Evolutionary conservation across 2,329 filamentous ascomycete species (phyloP).

Genomic region (Epichloe coenophiala): DNA sequence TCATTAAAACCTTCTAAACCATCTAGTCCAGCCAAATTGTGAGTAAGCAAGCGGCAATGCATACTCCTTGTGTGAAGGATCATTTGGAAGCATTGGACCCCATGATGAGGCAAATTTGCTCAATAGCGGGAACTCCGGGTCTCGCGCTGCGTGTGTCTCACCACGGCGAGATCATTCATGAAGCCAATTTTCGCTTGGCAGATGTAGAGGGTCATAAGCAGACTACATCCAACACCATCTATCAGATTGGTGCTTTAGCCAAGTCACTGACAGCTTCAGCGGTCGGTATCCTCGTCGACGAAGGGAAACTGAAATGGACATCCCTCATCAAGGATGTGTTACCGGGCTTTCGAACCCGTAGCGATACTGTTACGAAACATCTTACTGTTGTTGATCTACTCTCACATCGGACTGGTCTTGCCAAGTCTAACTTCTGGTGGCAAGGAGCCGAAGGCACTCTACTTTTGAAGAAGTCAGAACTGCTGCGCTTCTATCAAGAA

Average conservation of each 20-base stretch:
- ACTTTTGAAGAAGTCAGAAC: background rate
- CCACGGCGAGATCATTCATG: background rate
- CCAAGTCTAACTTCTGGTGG: background rate
- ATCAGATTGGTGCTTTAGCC: background rate
- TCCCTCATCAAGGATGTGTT: background rate
- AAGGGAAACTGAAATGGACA: background rate
- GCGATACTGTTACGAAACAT: background rate
- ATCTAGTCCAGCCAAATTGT: background rate
- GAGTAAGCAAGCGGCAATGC: background rate
- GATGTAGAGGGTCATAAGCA: background rate
- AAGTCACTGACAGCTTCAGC: background rate
- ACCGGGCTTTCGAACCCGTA: background rate
- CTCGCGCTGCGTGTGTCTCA: background rate
- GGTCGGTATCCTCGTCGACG: background rate
- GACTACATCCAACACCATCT: background rate
- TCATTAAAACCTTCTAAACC: too few species aligned
- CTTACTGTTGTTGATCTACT: background rate
- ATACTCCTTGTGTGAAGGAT: background rate
- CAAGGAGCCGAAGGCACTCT: background rate
- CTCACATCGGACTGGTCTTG: background rate
- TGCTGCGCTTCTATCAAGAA: background rate
- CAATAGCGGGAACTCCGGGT: background rate
- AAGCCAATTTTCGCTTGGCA: background rate
- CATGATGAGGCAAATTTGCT: background rate
- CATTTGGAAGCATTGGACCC: background rate